Percentiles rank a stretch among this genome's conserved stretches.
phyloP scores from a whole-genome alignment of 257 asterid species.

The Nicotiana undulata region DNA sequence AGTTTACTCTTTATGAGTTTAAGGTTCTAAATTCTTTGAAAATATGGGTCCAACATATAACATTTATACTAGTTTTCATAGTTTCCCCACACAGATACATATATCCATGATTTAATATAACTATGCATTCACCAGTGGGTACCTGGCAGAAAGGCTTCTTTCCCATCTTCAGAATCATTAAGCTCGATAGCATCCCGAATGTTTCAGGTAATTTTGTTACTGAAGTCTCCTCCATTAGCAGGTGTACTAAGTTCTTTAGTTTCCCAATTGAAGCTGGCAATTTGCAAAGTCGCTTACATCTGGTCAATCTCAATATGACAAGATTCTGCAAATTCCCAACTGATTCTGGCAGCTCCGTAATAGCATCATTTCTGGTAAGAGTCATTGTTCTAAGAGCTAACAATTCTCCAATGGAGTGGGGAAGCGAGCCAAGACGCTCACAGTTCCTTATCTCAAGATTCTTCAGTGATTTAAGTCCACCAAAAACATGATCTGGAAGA shows the following conservation, averaged over 20 bases:
- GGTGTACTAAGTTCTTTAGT: slow-evolving; percentile 13
- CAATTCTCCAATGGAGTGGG: slow-evolving; percentile 22
- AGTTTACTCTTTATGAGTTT: neutral
- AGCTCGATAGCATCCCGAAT: slow-evolving; percentile 24
- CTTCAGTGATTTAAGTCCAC: slow-evolving; percentile 19
- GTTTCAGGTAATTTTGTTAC: slow-evolving; percentile 20
- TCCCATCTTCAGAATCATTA: slow-evolving; percentile 20
- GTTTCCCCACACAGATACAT: too few species aligned
- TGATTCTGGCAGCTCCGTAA: slow-evolving; percentile 24
- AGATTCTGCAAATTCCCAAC: slow-evolving; percentile 19
- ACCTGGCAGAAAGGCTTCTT: slow-evolving; percentile 13
- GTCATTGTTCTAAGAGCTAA: slow-evolving; percentile 14
- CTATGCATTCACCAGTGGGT: neutral
- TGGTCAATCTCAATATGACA: slow-evolving; percentile 11
- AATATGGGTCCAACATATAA: neutral
- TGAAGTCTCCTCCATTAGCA: slow-evolving; percentile 19
- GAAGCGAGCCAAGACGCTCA: slow-evolving; percentile 15
- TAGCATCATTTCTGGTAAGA: slow-evolving; percentile 15
- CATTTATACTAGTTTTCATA: neutral
- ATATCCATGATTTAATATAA: too few species aligned
- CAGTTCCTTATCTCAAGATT: slow-evolving; percentile 23
- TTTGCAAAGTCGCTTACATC: slow-evolving; percentile 15
- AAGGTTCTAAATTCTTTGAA: neutral
- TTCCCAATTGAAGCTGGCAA: slow-evolving; percentile 20
- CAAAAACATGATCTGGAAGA: slow-evolving; percentile 17